Conservation (phyloP, 768 basidiomycete genomes). For the button mushroom (Agaricus bisporus) region DNA sequence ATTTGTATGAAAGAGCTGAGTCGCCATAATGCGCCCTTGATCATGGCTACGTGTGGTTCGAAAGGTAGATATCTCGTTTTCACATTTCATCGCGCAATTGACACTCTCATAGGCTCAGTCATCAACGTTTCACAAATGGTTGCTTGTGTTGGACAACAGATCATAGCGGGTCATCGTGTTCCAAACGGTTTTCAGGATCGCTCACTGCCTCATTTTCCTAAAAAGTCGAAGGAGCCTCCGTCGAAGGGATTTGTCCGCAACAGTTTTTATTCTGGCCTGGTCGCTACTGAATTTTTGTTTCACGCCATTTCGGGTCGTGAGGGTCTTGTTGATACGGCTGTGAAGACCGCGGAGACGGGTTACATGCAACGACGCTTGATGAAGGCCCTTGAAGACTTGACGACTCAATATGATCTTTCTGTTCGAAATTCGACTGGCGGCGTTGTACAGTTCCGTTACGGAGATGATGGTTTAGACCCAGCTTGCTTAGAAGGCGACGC, state of each 20-base stretch:
- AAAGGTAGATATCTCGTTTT: constrained; percentile 58
- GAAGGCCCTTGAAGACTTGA: constrained; percentile 98
- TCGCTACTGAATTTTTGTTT: constrained; percentile 95
- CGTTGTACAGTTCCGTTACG: constrained; percentile 94
- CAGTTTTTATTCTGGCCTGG: constrained; percentile 89
- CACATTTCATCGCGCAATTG: background rate
- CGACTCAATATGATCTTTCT: constrained; percentile 92
- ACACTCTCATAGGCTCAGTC: constrained; percentile 61
- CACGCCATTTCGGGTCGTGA: constrained; percentile 99
- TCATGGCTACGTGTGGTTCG: constrained; percentile 99
- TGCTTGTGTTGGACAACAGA: constrained; percentile 99
- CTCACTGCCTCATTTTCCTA: constrained; percentile 97
- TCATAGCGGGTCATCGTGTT: constrained; percentile 96
- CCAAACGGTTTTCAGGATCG: constrained; percentile 99
- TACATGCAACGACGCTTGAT: constrained; percentile 99
- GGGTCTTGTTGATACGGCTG: constrained; percentile 97
- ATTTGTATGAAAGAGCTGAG: constrained; percentile 99
- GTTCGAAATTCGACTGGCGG: constrained; percentile 94
- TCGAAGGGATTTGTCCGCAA: constrained; percentile 98
- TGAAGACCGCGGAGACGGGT: constrained; percentile 99
- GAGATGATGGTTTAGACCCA: constrained; percentile 96
- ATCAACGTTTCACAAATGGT: constrained; percentile 99
- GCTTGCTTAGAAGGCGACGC: constrained; percentile 95
- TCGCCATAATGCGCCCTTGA: constrained; percentile 91
- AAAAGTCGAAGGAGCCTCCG: constrained; percentile 93